Conservation (phyloP, 2,329 filamentous ascomycete species). For the Drechslerella coelobrocha region DNA sequence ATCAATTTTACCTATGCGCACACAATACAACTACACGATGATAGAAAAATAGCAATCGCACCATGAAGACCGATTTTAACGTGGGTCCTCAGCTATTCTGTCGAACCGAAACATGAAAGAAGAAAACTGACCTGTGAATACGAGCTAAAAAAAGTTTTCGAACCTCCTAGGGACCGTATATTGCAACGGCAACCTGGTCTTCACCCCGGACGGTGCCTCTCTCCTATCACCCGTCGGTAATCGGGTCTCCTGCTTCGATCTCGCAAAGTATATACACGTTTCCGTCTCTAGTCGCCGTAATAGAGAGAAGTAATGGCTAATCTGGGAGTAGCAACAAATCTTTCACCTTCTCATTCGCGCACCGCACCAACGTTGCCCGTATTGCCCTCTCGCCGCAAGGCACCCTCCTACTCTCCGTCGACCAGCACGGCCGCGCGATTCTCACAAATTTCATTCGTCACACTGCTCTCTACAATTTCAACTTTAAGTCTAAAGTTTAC, state of each 20-base stretch:
- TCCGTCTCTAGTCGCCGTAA: not conserved
- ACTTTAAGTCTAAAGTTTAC: slow-evolving; percentile 83
- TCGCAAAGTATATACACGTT: slow-evolving; percentile 75
- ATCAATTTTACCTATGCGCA: too few relatives aligned
- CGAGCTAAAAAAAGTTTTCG: slow-evolving; percentile 75
- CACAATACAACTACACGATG: slow-evolving; percentile 9
- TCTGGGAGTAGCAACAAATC: slow-evolving; percentile 77
- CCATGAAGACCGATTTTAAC: slow-evolving; percentile 99
- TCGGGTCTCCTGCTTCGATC: slow-evolving; percentile 91
- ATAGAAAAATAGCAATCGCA: slow-evolving; percentile 56
- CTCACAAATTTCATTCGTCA: slow-evolving; percentile 87
- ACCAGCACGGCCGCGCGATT: slow-evolving; percentile 92
- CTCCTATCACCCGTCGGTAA: slow-evolving; percentile 96
- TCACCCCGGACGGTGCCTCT: slow-evolving; percentile 93
- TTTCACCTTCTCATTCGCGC: slow-evolving; percentile 83
- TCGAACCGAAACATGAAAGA: not conserved
- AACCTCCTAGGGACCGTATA: slow-evolving; percentile 98
- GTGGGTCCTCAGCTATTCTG: slow-evolving; percentile 61
- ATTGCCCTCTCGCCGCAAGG: slow-evolving; percentile 88
- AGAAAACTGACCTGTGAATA: slow-evolving; percentile 22
- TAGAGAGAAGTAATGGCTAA: not conserved
- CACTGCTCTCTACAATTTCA: slow-evolving; percentile 90
- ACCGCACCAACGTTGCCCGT: slow-evolving; percentile 89
- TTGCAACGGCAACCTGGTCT: slow-evolving; percentile 95
- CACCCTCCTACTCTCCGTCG: slow-evolving; percentile 89